A percentile compares a stretch with the other conserved stretches of the same genome.
phyloP scores from a whole-genome alignment of 2,329 filamentous ascomycete genomes.

The Purpureocillium takamizusanense region DNA sequence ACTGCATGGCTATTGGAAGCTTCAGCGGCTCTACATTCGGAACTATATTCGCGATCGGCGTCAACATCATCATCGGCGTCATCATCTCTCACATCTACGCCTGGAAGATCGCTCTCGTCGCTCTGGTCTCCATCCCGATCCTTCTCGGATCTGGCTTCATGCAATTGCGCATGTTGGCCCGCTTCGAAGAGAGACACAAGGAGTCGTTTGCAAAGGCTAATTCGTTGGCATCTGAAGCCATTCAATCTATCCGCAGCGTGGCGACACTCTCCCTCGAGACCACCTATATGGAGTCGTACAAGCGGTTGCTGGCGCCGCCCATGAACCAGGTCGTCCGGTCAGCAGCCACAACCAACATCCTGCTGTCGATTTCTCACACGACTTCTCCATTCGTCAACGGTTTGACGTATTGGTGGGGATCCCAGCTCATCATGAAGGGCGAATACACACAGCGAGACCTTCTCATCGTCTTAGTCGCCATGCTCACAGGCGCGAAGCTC shows the following conservation, averaged over 20 bases:
- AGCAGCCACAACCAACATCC: slow-evolving; percentile 26
- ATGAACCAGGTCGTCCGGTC: slow-evolving; percentile 25
- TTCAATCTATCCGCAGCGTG: slow-evolving; percentile 52
- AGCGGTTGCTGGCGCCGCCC: slow-evolving; percentile 22
- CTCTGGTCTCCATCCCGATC: slow-evolving; percentile 53
- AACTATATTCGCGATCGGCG: slow-evolving; percentile 50
- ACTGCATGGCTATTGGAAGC: slow-evolving; percentile 51
- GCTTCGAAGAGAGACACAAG: slow-evolving; percentile 48
- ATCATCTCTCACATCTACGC: slow-evolving; percentile 57
- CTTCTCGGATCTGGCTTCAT: slow-evolving; percentile 56
- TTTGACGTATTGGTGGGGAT: slow-evolving; percentile 57
- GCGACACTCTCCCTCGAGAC: slow-evolving; percentile 36
- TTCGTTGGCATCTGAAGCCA: slow-evolving; percentile 55
- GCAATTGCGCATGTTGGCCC: slow-evolving; percentile 48
- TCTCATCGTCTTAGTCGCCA: slow-evolving; percentile 52
- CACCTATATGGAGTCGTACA: slow-evolving; percentile 20
- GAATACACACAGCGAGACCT: slow-evolving; percentile 48
- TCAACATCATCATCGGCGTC: slow-evolving; percentile 56
- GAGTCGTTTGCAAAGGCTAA: slow-evolving; percentile 41
- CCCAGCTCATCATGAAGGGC: slow-evolving; percentile 49
- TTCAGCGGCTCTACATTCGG: slow-evolving; percentile 58
- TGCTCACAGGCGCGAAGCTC: slow-evolving; percentile 52
- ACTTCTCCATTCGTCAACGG: slow-evolving; percentile 51
- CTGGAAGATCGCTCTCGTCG: slow-evolving; percentile 64
- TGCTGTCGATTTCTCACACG: slow-evolving; percentile 37